phyloP scores from a whole-genome alignment of 2,329 filamentous ascomycete genomes.

The Colletotrichum sp. region DNA sequence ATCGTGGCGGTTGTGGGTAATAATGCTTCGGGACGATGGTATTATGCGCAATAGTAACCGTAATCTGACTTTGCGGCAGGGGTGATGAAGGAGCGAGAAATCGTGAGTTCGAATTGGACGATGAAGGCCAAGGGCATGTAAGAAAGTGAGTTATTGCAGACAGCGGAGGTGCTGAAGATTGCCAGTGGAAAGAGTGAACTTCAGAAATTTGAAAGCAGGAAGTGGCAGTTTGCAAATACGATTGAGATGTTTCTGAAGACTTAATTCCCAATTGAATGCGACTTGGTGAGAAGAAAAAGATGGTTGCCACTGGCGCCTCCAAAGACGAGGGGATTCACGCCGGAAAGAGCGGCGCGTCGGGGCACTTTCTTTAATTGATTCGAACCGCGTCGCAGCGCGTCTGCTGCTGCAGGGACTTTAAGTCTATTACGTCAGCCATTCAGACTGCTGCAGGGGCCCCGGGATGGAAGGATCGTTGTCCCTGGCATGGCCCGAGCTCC shows the following conservation, averaged over 20 bases:
- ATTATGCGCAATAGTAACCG: not conserved
- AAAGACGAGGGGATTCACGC: not conserved
- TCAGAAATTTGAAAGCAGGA: not conserved
- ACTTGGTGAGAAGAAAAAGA: not conserved
- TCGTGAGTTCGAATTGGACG: not conserved
- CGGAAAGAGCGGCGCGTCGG: not conserved
- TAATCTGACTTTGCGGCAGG: not conserved
- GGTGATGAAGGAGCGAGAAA: fast-evolving
- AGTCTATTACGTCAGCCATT: constrained; percentile 6
- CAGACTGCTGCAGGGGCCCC: not conserved
- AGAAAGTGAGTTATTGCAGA: not conserved
- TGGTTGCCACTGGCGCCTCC: not conserved
- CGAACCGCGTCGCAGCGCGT: constrained; percentile 24
- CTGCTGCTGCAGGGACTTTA: not conserved
- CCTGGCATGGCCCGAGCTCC: constrained; percentile 11
- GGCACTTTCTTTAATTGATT: constrained; percentile 10
- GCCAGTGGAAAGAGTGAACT: not conserved
- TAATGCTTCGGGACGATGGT: not conserved
- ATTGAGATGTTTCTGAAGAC: not conserved
- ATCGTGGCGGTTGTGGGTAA: constrained; percentile 35
- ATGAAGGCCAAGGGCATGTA: not conserved
- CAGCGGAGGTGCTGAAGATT: not conserved
- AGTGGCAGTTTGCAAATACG: not conserved
- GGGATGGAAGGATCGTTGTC: not conserved
- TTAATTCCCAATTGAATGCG: not conserved